Base-by-base conservation (phyloP, 192 early-diverging fungal species). In the Mortierella alpina region DNA sequence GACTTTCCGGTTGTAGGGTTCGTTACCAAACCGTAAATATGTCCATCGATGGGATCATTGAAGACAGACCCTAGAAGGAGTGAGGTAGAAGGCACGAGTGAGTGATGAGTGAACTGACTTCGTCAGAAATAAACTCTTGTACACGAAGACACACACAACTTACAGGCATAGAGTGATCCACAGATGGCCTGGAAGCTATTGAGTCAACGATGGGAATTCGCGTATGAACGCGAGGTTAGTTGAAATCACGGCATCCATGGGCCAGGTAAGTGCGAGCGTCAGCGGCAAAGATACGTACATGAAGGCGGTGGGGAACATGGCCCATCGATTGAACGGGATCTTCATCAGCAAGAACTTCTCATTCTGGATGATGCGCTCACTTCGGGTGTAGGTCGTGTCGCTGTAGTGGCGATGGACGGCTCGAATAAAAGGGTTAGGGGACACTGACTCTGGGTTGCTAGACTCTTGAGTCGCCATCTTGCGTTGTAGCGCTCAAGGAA, bases 161-260 rank as follows among this genome's bases (percentile, higher is more conserved):
- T 67, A 79, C 89, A 91, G 0, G 90, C 87, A 49, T 91, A 91
- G 10, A 91, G 83, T 3, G 90, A 90, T 54, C 90, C 90, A 58
- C 86, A 88, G 81, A 87, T 79, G 63, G 68, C 75, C 39, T 79
- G 75, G 85, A 82, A 91, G 82, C 86, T 90, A 84, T 0, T 39
- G 15, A 55, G 11, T 55, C 54, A 55, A 18, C 31, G 31, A n/a
- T 12, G 54, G 11, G 7, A 55, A n/a, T 2, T 15, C 31, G 31
- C 31, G 31, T 31, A 31, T 3, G 31, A 31, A 31, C 31, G 31
- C 31, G 31, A 31, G 31, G 31, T 31, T 31, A 31, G 31, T 31
- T 31, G 18, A 56, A 31, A 31, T 31, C 31, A 31, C 31, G 31
- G 31, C 31, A 31, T 31, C 31, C 31, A 6, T 48, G 15, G 44